A percentile compares a stretch with the other conserved stretches of the same genome.
Evolutionary conservation across 768 basidiomycete genomes (phyloP).

Genomic region (Arthromyces matolae): DNA sequence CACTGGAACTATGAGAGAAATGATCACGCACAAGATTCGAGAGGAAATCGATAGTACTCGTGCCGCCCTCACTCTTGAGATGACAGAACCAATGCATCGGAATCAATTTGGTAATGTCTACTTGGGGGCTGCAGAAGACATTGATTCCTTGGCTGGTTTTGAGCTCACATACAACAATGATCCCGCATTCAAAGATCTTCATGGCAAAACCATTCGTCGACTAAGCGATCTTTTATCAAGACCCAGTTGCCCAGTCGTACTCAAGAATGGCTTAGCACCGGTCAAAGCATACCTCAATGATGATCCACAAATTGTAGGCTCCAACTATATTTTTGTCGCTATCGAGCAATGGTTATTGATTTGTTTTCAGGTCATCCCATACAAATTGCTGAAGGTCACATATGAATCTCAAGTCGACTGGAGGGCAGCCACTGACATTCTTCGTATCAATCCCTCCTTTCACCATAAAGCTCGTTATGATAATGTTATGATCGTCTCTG

Average conservation of each 20-base stretch:
- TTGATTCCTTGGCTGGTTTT: background rate
- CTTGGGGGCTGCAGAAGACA: background rate
- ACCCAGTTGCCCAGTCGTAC: background rate
- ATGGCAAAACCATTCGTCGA: background rate
- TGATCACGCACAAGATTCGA: conserved; percentile 8
- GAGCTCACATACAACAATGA: background rate
- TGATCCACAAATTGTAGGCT: background rate
- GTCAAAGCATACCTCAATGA: no score
- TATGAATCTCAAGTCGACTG: conserved; percentile 20
- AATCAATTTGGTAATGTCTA: background rate
- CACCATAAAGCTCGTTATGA: background rate
- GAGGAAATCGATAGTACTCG: background rate
- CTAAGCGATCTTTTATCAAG: background rate
- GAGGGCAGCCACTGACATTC: conserved; percentile 13
- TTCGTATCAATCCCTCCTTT: conserved; percentile 16
- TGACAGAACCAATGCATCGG: background rate
- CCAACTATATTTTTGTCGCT: conserved; percentile 8
- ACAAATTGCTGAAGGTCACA: conserved; percentile 13
- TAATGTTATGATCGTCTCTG: background rate
- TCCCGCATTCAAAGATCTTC: background rate
- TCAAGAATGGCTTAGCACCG: no score
- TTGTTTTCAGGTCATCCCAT: background rate
- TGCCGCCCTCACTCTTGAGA: background rate
- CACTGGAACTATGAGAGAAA: background rate
- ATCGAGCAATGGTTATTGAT: background rate